Evolutionary conservation across 495 filamentous ascomycete species (phyloP), one percentile per base, ranked within the genome.

Genomic region (Annulohypoxylon moriforme): DNA sequence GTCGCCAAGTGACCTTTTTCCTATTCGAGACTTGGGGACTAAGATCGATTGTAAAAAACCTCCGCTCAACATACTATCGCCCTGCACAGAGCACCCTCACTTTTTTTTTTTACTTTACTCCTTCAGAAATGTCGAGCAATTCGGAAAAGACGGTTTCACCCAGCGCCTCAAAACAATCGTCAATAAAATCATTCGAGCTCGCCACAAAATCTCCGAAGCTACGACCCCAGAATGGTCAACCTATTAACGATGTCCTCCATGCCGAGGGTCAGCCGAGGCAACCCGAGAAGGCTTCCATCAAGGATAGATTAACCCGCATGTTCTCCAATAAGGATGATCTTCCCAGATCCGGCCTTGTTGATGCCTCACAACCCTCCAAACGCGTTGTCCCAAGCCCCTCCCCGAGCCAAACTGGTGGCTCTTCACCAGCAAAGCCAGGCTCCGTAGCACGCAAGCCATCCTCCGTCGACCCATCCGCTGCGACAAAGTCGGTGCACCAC

Each of bases 251-350:
- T 34, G 46, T 24, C 62, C 53, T 61, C 13, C 47, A 71, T 61
- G 74, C 71, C 71, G 69, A 80, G 31, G 47, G 60, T 66, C 68
- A 67, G 63, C 73, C 78, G 65, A 85, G 78, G 64, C 76, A 78
- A 49, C 76, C 76, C 72, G 83, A 85, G 59, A 84, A 83, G 74
- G 68, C 74, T 6, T 83, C 83, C 16, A 80, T 86, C 68, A 86
- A 85, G 72, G 81, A 83, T 67, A 79, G 82, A 49, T 66, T 85
- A 59, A 82, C 82, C 29, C 80, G 84, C 75, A 86, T 85, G 79
- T 85, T 86, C 72, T 85, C 82, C 55, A 82, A 79, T 70, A 85
- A 82, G 59, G 81, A 84, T 46, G 74, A 78, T 36, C 34, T 78
- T 18, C 73, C 72, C 1, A 69, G 55, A 47, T 34, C 69, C 60